A percentile compares a stretch with the other conserved stretches of the same genome.
phyloP scores from a whole-genome alignment of 495 filamentous ascomycete species.

The Amniculicola lignicola region DNA sequence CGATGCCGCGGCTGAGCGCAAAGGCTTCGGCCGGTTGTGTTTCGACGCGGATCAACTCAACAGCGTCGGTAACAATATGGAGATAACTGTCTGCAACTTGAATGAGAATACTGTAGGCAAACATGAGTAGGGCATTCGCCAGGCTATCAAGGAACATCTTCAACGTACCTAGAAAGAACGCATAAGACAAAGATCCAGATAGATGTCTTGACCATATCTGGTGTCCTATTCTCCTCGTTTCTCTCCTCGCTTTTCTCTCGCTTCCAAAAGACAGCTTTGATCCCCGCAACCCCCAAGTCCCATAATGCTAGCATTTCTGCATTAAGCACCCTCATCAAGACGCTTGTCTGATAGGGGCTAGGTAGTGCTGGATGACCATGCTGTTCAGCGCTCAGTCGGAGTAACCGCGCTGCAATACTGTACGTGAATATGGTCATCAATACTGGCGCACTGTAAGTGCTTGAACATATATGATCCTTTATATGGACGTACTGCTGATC shows the following conservation, averaged over 20 bases:
- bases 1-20: background rate
- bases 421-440: conserved; percentile 7
- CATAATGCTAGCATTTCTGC: conserved; percentile 2
- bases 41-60: background rate
- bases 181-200: background rate
- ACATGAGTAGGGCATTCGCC: background rate
- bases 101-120: conserved; percentile 1
- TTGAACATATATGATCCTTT: no score
- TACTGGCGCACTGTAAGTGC: no score
- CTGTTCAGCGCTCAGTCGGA: background rate
- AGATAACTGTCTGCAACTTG: conserved; percentile 1
- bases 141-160: background rate
- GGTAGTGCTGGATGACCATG: background rate
- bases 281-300: background rate
- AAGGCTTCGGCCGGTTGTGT: background rate
- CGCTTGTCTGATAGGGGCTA: conserved; percentile 7
- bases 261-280: background rate
- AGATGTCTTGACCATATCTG: background rate
- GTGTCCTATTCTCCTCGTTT: background rate
- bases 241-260: background rate
- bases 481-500: no score
- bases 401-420: background rate
- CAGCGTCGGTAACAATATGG: background rate
- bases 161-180: background rate
- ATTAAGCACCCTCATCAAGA: conserved; percentile 3